phyloP scores from a whole-genome alignment of 352 stramenopile species.

The Discostella stelligera region DNA sequence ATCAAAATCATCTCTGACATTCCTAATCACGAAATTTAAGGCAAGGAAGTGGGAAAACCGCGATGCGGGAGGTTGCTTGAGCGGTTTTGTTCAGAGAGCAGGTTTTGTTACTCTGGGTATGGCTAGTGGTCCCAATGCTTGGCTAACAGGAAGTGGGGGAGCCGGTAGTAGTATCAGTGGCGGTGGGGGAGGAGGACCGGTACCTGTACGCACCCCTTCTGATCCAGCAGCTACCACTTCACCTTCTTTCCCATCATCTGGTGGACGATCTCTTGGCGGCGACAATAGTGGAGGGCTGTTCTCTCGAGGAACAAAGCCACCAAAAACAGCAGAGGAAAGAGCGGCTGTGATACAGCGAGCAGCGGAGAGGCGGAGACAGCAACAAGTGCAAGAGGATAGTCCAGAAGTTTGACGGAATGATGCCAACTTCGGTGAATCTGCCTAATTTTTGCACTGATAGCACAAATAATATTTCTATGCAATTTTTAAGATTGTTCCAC shows the following conservation, averaged over 20 bases:
- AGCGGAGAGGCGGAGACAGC: conserved; percentile 50
- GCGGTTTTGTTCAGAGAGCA: conserved; percentile 44
- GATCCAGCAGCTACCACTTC: conserved; percentile 33
- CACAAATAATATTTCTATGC: neutral
- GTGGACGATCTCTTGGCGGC: conserved; percentile 55
- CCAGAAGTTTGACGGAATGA: conserved; percentile 20
- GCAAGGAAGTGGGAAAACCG: conserved; percentile 50
- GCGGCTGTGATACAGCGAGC: conserved; percentile 49
- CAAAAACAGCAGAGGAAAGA: conserved; percentile 54
- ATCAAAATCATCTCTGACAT: neutral
- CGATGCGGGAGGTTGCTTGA: conserved; percentile 55
- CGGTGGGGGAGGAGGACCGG: conserved; percentile 25
- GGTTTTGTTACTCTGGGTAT: conserved; percentile 37
- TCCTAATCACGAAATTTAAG: conserved; percentile 1
- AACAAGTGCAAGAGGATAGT: conserved; percentile 28
- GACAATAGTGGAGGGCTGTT: conserved; percentile 33
- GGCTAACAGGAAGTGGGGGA: conserved; percentile 25
- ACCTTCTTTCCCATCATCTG: conserved; percentile 49
- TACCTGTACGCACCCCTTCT: conserved; percentile 17
- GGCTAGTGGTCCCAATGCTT: conserved; percentile 37
- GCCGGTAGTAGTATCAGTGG: conserved; percentile 7
- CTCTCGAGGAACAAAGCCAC: conserved; percentile 38
- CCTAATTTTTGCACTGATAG: neutral
- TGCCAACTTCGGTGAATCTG: neutral
- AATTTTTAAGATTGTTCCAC: too few relatives aligned